phyloP scores from a whole-genome alignment of 768 basidiomycete species.

The Lanmaoa rubissima region DNA sequence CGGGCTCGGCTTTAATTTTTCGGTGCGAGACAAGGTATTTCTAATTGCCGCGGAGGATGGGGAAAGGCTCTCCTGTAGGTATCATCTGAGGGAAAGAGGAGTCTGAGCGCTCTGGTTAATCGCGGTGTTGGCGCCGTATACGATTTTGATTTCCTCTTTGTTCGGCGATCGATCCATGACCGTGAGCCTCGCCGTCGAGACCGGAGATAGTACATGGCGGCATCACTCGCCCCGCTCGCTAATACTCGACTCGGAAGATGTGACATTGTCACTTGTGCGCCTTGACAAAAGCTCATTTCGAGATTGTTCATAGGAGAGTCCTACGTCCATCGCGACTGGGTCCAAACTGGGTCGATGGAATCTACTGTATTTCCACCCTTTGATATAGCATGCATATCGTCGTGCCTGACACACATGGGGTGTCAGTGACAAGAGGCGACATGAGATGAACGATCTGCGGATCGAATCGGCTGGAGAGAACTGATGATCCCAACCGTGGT shows the following conservation, averaged over 20 bases:
- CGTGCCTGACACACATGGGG: no score
- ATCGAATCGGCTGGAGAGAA: background rate
- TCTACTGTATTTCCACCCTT: background rate
- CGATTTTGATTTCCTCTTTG: conserved; percentile 54
- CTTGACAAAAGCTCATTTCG: background rate
- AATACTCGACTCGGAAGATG: conserved; percentile 30
- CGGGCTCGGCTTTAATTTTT: background rate
- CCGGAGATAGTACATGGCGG: conserved; percentile 38
- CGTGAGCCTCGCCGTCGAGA: background rate
- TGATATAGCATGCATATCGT: background rate
- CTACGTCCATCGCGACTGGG: background rate
- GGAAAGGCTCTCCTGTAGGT: background rate
- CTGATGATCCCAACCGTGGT: background rate
- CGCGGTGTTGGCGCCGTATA: conserved; percentile 50
- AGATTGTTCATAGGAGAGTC: background rate
- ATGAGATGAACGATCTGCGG: background rate
- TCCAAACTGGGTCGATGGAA: background rate
- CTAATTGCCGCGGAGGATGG: background rate
- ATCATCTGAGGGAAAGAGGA: background rate
- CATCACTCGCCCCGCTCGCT: conserved; percentile 49
- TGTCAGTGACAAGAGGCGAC: background rate
- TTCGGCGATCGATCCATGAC: conserved; percentile 16
- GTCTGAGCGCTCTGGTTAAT: no score
- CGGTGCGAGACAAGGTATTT: background rate
- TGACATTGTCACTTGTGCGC: background rate